A percentile compares a stretch with the other conserved stretches of the same genome.
phyloP scores from a whole-genome alignment of 495 filamentous ascomycete species.

The Elasticomyces elasticus region DNA sequence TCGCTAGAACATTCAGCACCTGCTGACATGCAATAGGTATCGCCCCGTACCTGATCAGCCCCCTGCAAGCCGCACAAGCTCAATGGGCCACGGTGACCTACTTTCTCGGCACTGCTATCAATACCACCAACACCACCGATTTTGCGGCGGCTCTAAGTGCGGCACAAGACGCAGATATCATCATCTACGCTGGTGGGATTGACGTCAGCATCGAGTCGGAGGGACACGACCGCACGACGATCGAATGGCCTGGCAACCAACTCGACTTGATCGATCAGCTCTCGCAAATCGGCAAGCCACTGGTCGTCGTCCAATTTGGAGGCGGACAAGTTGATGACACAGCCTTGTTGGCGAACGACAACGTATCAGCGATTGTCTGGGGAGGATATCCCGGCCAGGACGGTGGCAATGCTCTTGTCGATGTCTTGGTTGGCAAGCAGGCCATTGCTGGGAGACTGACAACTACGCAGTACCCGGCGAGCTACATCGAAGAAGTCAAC shows the following conservation, averaged over 20 bases:
- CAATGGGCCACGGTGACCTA: conserved; percentile 35
- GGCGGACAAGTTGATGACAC: conserved; percentile 26
- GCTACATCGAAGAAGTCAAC: conserved; percentile 44
- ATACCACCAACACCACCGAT: conserved; percentile 30
- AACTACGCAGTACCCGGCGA: conserved; percentile 48
- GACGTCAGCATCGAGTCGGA: conserved; percentile 45
- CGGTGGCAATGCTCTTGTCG: conserved; percentile 46
- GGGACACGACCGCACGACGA: conserved; percentile 39
- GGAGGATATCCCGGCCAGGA: conserved; percentile 51
- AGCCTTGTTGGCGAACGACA: conserved; percentile 25
- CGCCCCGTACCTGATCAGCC: conserved; percentile 44
- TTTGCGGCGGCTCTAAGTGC: conserved; percentile 39
- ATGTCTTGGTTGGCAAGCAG: conserved; percentile 45
- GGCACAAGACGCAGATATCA: conserved; percentile 39
- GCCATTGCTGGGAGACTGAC: conserved; percentile 48
- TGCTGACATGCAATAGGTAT: conserved; percentile 15
- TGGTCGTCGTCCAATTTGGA: conserved; percentile 48
- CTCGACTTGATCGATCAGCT: conserved; percentile 46
- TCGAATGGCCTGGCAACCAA: conserved; percentile 50
- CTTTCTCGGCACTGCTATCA: conserved; percentile 36
- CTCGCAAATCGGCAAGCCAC: conserved; percentile 40
- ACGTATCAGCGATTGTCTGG: conserved; percentile 46
- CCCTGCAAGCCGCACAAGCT: conserved; percentile 36
- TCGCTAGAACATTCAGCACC: background rate
- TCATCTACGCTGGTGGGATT: conserved; percentile 46